Base-by-base conservation (phyloP, 2,329 filamentous ascomycete genomes). In the Aspergillus sp. region DNA sequence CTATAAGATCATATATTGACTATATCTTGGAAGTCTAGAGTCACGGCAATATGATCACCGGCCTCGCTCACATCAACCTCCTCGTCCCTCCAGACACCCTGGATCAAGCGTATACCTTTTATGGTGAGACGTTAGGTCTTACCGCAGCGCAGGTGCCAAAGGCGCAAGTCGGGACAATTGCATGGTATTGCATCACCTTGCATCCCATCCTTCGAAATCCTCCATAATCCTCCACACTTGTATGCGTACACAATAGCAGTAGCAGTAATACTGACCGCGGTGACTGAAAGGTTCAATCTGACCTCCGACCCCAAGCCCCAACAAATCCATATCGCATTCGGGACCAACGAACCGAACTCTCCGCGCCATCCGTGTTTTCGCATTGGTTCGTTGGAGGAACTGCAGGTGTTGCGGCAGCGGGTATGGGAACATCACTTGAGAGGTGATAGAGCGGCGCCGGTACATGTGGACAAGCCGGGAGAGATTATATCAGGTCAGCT, bases 331-430 rank as follows among this genome's bases (percentile, higher is more conserved):
- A 62, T 82, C 43, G 74, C 74, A 0, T 52, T 58, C 46, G 76
- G 74, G 0, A 56, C 65, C 1, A 71, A 71, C 30, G 67, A 73
- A 27, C 54, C 62, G 1, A 42, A 50, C 4, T 73, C 74, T 0
- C 64, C 65, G 2, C 69, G 77, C 2, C 80, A 83, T 54, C 77
- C 79, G 3, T 84, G 80, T 61, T 82, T 84, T 54, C 71, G 69
- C 34, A 54, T 83, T 2, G 69, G 61, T 1, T 73, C 67, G 8
- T 61, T 56, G 1, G 74, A 78, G 29, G 69, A 69, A n/a, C 61
- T 83, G 41, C 52, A 70, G 7, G 55, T 60, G 48, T 56, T 83
- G 52, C 71, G 75, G 54, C 55, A 64, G 48, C 65, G 63, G 42
- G 68, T 83, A 10, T 80, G 71, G 65, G 71, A 71, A 34, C 79